Evolutionary conservation across 140 eudicot species (phyloP), one percentile per base, ranked within the genome.

Genomic region (Anethum foeniculum): DNA sequence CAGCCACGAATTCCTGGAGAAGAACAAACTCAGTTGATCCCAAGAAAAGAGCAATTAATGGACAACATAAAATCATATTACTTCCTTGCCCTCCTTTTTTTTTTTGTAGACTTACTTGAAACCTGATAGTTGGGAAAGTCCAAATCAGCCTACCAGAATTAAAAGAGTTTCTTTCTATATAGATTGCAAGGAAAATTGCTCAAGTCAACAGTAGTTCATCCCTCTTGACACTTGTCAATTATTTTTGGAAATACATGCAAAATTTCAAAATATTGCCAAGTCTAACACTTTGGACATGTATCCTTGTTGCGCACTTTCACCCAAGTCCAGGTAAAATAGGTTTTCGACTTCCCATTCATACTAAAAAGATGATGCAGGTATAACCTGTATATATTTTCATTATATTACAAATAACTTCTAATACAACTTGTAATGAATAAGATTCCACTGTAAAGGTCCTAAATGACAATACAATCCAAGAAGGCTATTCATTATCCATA

Each of bases 1-100:
- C 99, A 95, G 82, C 99, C 99, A 78, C 99, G 97, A 76, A 92
- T 89, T 82, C 85, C 99, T 95, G 87, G 21, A 85, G 46, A 71
- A 16, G 25, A 83, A 83, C 51, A 51, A 36, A 10, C 38, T 68
- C 39, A 39, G 15, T 81, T 64, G 52, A 23, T 78, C 75, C 62
- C 47, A 69, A 68, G 65, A 28, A 71, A 76, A 79, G 52, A 28
- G 34, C 36, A 76, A 74, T 30, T n/a, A 51, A 36, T 21, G 25
- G 27, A 28, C n/a, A 79, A 19, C 39, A 46, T 21, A 36, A 52
- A n/a, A 23, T 21, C 23, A 74, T 5, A 9, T 10, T n/a, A 74
- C 58, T n/a, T 19, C 38, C 56, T 21, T 44, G 36, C 16, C n/a
- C 16, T 7, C 38, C 21, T 13, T 4, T 74, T 19, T 41, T 10